Base-by-base conservation (phyloP, 1,284 basidiomycete genomes). In the Naganishia liquefaciens region DNA sequence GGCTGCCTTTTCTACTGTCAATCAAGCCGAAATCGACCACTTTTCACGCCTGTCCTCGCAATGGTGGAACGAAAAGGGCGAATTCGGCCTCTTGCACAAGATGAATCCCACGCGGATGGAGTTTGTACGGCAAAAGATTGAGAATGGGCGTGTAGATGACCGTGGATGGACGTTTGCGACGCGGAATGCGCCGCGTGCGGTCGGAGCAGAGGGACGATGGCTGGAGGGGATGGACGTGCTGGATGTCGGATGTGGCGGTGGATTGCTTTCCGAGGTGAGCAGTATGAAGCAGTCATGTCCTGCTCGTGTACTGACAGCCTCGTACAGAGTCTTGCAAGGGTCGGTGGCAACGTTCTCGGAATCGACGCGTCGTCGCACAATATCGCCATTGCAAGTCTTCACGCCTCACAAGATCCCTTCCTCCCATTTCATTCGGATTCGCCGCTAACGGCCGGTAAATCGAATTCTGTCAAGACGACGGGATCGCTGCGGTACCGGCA, bases 61-160 rank as follows among this genome's bases (percentile, higher is more conserved):
- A 74, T 99, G 96, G 96, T 99, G 96, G 96, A 88, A 97, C 77
- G 91, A 96, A 74, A 83, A 83, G 33, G 94, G 95, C 70, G 94
- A 98, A 77, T 96, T 97, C 74, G 84, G 82, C 2, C 81, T 95
- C 43, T 80, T 99, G 39, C 96, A 99, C 77, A 86, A 87, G 72
- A 98, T 99, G 95, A 99, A 99, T 79, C 92, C 93, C 0, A 84
- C 88, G 13, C 84, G 96, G 40, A 85, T 94, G 71, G 85, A 87
- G 64, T 98, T 93, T 75, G 83, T 99, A 23, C 84, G 87, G 28
- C 85, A 93, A 68, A 95, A 95, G 77, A 75, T 93, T 25, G 75
- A 84, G 39, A 85, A 88, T 70, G 77, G 81, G 30, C 77, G 79
- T 27, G 82, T 46, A 33, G 70, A 81, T 39, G 85, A 88, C 54